Conservation (phyloP, 305 asterid genomes). For the Plantago lanceolata region DNA sequence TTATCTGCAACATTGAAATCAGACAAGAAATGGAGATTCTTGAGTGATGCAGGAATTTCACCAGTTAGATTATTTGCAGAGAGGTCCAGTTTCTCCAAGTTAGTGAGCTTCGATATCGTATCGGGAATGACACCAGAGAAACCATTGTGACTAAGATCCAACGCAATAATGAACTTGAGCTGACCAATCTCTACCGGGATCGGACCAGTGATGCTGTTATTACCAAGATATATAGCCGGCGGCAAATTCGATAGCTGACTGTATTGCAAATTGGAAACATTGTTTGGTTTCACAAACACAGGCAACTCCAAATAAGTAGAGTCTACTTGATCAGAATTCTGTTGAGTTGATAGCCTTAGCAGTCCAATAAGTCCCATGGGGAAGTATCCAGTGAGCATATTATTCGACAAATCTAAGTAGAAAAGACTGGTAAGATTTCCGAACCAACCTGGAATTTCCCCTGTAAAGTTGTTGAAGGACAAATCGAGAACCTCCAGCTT, state of each 20-base stretch:
- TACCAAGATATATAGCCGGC: constrained; percentile 49
- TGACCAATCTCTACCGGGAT: constrained; percentile 55
- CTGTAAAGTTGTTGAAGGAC: constrained; percentile 52
- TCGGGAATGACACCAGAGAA: constrained; percentile 63
- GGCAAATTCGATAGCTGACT: constrained; percentile 57
- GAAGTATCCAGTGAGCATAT: constrained; percentile 58
- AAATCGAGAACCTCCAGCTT: constrained; percentile 73
- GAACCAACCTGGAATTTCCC: constrained; percentile 70
- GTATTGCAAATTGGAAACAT: constrained; percentile 63
- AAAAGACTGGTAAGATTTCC: constrained; percentile 64
- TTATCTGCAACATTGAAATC: constrained; percentile 66
- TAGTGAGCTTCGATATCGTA: constrained; percentile 53
- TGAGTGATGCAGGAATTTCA: constrained; percentile 54
- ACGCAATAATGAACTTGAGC: constrained; percentile 44
- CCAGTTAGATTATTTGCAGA: constrained; percentile 58
- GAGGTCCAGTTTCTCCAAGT: constrained; percentile 57
- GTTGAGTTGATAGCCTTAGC: constrained; percentile 45
- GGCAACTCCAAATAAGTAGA: constrained; percentile 73
- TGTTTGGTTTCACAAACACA: constrained; percentile 72
- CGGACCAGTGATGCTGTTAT: constrained; percentile 44
- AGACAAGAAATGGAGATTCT: constrained; percentile 57
- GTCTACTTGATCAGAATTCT: constrained; percentile 40
- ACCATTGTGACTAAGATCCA: constrained; percentile 53
- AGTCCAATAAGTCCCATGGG: constrained; percentile 55
- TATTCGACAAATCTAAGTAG: constrained; percentile 75